phyloP scores from a whole-genome alignment of 2,329 filamentous ascomycete genomes.

The Whalleya microplaca region DNA sequence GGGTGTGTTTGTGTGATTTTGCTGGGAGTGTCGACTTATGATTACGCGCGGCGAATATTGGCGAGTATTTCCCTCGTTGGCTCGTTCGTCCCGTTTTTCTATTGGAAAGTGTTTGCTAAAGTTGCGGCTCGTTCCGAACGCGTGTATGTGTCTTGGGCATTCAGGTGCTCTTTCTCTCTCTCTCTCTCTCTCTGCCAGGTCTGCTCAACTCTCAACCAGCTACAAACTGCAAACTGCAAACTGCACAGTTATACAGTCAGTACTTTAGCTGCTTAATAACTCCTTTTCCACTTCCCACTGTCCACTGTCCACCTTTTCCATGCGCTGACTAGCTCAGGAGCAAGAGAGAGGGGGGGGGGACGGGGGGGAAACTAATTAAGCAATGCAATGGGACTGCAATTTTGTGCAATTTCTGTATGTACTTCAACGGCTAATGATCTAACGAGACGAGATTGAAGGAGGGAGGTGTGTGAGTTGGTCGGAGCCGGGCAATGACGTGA shows the following conservation, averaged over 20 bases:
- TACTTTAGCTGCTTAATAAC: too few relatives aligned
- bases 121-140: constrained; percentile 26
- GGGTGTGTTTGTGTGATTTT: constrained; percentile 24
- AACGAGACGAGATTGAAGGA: too few relatives aligned
- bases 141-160: background rate
- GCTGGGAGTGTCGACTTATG: constrained; percentile 15
- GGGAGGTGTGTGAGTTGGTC: constrained; percentile 22
- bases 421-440: too few relatives aligned
- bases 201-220: too few relatives aligned
- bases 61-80: constrained; percentile 12
- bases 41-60: constrained; percentile 10
- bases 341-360: background rate
- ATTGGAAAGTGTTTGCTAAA: constrained; percentile 24
- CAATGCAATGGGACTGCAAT: too few relatives aligned
- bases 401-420: too few relatives aligned
- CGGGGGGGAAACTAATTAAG: background rate
- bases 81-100: background rate
- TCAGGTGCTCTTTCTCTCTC: too few relatives aligned
- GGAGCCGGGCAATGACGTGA: constrained; percentile 28
- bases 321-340: background rate
- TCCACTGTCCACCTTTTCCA: too few relatives aligned
- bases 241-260: too few relatives aligned
- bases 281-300: too few relatives aligned
- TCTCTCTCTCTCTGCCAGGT: too few relatives aligned
- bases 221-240: too few relatives aligned